Evolutionary conservation across 2,329 filamentous ascomycete genomes (phyloP), one percentile per base, ranked within the genome.

Genomic region (Trichophyton verrucosum): DNA sequence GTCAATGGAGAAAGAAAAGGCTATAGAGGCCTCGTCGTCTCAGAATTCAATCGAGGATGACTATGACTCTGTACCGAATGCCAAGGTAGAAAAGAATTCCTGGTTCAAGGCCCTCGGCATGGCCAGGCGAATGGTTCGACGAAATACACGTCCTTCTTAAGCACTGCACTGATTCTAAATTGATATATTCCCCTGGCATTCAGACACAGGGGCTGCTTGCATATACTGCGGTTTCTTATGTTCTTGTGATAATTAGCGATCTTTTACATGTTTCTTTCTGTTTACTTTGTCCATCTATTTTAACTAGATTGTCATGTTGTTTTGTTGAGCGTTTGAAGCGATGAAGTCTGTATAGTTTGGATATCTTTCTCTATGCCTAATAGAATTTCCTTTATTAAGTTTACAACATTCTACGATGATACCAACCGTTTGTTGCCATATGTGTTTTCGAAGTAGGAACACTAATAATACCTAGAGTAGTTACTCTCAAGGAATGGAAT

Each of bases 71-170:
- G n/a, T 55, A 4, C 15, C 36, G 33, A 36, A 42, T 44, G 17
- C 55, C 33, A 64, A 64, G 20, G 38, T 46, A 13, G 62, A 64
- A 58, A 64, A 64, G 30, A 40, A 64, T 22, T 62, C 62, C 13
- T 64, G 60, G 62, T 38, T 64, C 4, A 64, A 64, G 20, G 61
- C 62, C 3, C 55, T 64, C 59, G 49, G 58, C 4, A 59, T 62
- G 59, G 62, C 62, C 8, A 49, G 62, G 40, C 62, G 40, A 33
- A 64, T 64, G 56, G 62, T 64, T 15, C 51, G 47, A 57, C 58
- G 58, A 42, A 63, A 58, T 56, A 64, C 61, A 64, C 63, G 61
- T 59, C 49, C 60, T 56, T 38, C 66, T 65, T 69, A 61, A 61
- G 33, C 27, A 47, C 15, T 15, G 42, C 36, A 36, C 27, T 57